These are phyloP conservation scores for Fraxinus quadrangulata DNA, from an alignment of 257 asterid species.

Conservation along the genomic window DNA sequence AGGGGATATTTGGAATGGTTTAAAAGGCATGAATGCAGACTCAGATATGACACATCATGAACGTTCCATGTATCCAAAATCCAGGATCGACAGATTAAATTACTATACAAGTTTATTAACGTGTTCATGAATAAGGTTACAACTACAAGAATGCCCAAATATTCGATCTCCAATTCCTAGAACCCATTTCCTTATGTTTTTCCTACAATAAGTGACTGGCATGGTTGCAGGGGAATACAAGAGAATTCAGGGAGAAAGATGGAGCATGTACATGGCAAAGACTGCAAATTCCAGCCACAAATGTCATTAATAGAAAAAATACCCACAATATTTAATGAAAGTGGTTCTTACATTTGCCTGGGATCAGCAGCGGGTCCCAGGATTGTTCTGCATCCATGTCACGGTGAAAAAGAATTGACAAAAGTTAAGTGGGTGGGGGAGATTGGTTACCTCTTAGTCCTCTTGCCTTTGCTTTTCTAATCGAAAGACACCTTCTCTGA, in stretches of 20 bases:
- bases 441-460: not conserved
- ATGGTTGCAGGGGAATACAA: not conserved
- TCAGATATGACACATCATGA: not conserved
- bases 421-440: not conserved
- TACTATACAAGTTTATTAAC: not conserved
- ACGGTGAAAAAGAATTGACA: not conserved
- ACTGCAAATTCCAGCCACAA: not conserved
- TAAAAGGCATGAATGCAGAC: not conserved
- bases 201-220: not conserved
- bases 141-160: not conserved
- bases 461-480: not conserved
- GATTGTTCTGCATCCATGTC: not conserved
- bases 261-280: not conserved
- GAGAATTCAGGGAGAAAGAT: not conserved
- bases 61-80: not conserved
- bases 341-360: not conserved
- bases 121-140: not conserved
- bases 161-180: not conserved
- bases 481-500: not conserved
- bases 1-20: not conserved
- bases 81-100: not conserved
- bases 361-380: not conserved
- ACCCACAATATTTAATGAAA: not conserved
- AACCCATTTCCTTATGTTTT: not conserved
- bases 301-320: not conserved